Conservation (phyloP, 129 eudicot species). For the Erigeron canadensis region DNA sequence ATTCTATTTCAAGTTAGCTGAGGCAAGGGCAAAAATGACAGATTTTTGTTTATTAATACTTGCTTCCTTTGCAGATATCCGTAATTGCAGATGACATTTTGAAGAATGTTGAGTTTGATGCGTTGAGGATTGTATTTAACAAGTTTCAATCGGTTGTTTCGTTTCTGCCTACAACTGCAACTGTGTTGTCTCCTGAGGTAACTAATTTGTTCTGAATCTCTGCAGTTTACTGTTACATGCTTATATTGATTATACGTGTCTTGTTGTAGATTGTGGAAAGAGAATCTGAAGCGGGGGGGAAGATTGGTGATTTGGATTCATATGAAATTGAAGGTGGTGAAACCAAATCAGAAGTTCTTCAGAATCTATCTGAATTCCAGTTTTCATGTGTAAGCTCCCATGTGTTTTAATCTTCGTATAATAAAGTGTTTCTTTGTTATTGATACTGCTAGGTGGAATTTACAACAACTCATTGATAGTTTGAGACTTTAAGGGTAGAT, state of each 20-base stretch:
- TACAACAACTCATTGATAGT: background rate
- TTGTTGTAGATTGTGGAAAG: slow-evolving; percentile 77
- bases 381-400: slow-evolving; percentile 74
- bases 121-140: slow-evolving; percentile 82
- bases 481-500: background rate
- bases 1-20: background rate
- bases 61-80: slow-evolving; percentile 61
- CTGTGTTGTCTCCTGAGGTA: slow-evolving; percentile 95
- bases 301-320: slow-evolving; percentile 71
- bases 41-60: background rate
- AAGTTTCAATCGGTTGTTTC: slow-evolving; percentile 90
- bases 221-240: background rate
- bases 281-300: slow-evolving; percentile 92
- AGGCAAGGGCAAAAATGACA: background rate
- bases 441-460: background rate
- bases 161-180: slow-evolving; percentile 76
- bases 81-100: slow-evolving; percentile 92
- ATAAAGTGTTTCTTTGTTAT: background rate
- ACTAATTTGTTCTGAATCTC: background rate
- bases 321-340: slow-evolving; percentile 99
- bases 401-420: background rate
- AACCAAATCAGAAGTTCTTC: slow-evolving; percentile 88
- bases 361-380: slow-evolving; percentile 85
- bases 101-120: slow-evolving; percentile 93
- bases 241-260: background rate